Conservation (phyloP, 306 rosid genomes). For the Sechiopsis laciniata region DNA sequence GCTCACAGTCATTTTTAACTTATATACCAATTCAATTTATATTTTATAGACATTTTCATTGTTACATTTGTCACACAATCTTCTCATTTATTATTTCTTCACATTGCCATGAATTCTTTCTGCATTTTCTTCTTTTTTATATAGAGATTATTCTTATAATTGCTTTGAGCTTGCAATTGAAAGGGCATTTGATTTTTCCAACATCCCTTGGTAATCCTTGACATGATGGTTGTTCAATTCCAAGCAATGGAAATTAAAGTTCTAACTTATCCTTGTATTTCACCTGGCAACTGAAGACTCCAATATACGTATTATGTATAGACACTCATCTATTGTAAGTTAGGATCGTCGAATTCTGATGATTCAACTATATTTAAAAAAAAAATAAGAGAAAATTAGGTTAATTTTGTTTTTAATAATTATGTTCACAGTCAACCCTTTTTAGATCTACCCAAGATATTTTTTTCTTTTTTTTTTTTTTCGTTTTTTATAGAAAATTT, state of each 20-base stretch:
- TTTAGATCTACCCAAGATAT: too few relatives aligned
- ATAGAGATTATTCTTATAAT: background rate
- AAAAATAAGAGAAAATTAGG: too few relatives aligned
- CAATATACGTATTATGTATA: too few relatives aligned
- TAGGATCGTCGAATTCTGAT: too few relatives aligned
- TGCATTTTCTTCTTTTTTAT: background rate
- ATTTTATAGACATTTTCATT: background rate
- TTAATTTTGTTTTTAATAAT: too few relatives aligned
- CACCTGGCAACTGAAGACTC: background rate
- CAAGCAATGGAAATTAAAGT: too few relatives aligned
- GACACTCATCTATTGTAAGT: too few relatives aligned
- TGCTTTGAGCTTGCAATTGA: background rate
- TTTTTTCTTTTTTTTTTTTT: too few relatives aligned
- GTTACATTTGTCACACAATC: conserved; percentile 6
- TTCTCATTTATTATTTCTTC: background rate
- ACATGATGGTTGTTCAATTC: too few relatives aligned
- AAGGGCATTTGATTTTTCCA: background rate
- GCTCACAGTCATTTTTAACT: background rate
- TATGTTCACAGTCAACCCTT: too few relatives aligned
- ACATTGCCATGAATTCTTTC: background rate
- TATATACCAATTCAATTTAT: background rate
- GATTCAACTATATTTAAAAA: too few relatives aligned
- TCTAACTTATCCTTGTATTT: background rate
- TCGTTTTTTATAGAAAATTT: too few relatives aligned
- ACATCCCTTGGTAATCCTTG: background rate